phyloP scores from a whole-genome alignment of 176 grass and related monocot species.

The Avena eriantha region DNA sequence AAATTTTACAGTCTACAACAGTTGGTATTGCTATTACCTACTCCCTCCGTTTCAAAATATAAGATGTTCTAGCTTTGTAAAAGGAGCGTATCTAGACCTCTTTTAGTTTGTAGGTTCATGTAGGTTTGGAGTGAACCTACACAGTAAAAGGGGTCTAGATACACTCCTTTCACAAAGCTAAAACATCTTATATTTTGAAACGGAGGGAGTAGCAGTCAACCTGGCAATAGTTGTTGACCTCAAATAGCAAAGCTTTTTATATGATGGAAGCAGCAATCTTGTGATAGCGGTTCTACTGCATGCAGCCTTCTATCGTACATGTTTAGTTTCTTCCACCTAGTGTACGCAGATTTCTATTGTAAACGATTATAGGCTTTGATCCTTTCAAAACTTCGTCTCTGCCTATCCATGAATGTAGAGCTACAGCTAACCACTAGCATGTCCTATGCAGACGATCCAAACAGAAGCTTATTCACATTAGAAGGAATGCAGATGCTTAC shows the following conservation, averaged over 20 bases:
- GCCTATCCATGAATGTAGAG: slow-evolving; percentile 20
- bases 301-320: background rate
- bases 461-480: slow-evolving; percentile 73
- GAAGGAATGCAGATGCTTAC: slow-evolving; percentile 86
- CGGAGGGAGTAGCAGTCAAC: background rate
- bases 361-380: slow-evolving; percentile 5
- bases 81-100: too few relatives aligned
- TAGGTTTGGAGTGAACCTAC: too few relatives aligned
- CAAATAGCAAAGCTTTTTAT: slow-evolving; percentile 25
- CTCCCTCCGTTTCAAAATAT: too few relatives aligned
- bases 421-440: slow-evolving; percentile 24
- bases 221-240: background rate
- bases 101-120: too few relatives aligned
- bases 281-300: background rate
- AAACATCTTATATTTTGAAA: too few relatives aligned
- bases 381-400: slow-evolving; percentile 22
- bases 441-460: slow-evolving; percentile 65
- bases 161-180: too few relatives aligned
- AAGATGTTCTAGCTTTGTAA: too few relatives aligned
- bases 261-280: background rate
- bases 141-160: too few relatives aligned
- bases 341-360: background rate
- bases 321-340: slow-evolving; percentile 27
- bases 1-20: background rate
- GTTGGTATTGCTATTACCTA: background rate